Evolutionary conservation across 768 basidiomycete genomes (phyloP).

Genomic region (Udeniomyces megalosporus): DNA sequence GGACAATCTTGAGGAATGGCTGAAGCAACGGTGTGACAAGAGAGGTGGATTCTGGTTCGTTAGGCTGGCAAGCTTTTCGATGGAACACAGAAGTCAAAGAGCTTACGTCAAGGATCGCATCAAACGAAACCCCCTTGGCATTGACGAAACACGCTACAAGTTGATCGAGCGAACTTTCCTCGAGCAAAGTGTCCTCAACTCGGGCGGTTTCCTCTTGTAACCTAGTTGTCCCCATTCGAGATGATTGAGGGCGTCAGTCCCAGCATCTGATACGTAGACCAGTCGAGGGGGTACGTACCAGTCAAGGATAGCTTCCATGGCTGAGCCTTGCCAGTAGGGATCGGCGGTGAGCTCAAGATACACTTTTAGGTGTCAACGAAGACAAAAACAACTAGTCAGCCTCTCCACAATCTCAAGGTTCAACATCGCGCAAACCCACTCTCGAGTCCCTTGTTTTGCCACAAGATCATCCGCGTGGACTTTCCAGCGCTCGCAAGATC

Average conservation of each 20-base stretch:
- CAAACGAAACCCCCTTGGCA: slow-evolving; percentile 51
- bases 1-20: slow-evolving; percentile 63
- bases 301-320: slow-evolving; percentile 72
- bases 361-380: slow-evolving; percentile 16
- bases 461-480: slow-evolving; percentile 69
- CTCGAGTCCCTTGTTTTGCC: slow-evolving; percentile 81
- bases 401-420: neutral
- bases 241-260: no score
- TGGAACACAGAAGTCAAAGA: slow-evolving; percentile 32
- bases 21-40: slow-evolving; percentile 1
- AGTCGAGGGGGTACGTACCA: slow-evolving; percentile 67
- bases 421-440: slow-evolving; percentile 17
- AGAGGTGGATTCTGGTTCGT: neutral
- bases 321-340: slow-evolving; percentile 52
- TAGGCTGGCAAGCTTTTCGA: no score
- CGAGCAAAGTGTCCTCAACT: slow-evolving; percentile 74
- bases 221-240: no score
- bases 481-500: slow-evolving; percentile 92
- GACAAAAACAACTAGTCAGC: neutral
- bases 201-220: slow-evolving; percentile 87
- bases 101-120: slow-evolving; percentile 57
- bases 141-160: slow-evolving; percentile 64
- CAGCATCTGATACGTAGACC: no score
- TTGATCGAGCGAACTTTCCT: slow-evolving; percentile 46
- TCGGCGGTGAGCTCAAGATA: slow-evolving; percentile 29